Base-by-base conservation (phyloP, 2,329 filamentous ascomycete species). In the Ascochyta koolunga region DNA sequence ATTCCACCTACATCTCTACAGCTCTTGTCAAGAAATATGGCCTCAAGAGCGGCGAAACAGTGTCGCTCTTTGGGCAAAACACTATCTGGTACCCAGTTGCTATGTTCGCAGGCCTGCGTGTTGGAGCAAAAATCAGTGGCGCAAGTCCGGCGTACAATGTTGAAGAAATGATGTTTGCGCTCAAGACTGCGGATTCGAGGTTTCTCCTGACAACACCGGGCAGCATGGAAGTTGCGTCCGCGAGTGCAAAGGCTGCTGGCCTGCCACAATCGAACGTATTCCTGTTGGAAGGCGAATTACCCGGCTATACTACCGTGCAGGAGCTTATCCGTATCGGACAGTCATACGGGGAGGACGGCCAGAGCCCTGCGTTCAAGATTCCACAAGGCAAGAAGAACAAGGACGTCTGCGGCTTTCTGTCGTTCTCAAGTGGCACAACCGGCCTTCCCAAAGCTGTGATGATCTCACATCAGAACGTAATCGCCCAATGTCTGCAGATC, bases 41-140 rank as follows among this genome's bases (percentile, higher is more conserved):
- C 2, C 75, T 89, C 25, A 62, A 79, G 36, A 64, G 78, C 15
- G 82, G 82, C 1, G 78, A 89, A 5, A 84, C 83, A 0, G 80
- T 88, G 1, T 79, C 83, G 0, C 73, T 89, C 2, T 89, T 88
- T 72, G 82, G 80, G 46, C 82, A 82, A 19, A 89, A 89, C 63
- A 86, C 83, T 9, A 82, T 89, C 47, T 88, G 85, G 85, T 88
- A 88, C 62, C 86, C 86, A 0, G 81, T 88, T 5, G 84, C 83
- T 13, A 83, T 88, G 78, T 80, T 84, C 51, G 81, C 82, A 0
- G 80, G 81, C 2, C 74, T 85, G 7, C 78, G 82, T 11, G 78
- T 77, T 5, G 82, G 79, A 59, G 86, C 82, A 8, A 79, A 84
- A 25, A 82, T 88, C 1, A 84, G 80, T 2, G 86, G 86, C 1